These are phyloP conservation scores for Sporothrix inflata DNA, from an alignment of 2,329 filamentous ascomycete species.

Conservation along the genomic window DNA sequence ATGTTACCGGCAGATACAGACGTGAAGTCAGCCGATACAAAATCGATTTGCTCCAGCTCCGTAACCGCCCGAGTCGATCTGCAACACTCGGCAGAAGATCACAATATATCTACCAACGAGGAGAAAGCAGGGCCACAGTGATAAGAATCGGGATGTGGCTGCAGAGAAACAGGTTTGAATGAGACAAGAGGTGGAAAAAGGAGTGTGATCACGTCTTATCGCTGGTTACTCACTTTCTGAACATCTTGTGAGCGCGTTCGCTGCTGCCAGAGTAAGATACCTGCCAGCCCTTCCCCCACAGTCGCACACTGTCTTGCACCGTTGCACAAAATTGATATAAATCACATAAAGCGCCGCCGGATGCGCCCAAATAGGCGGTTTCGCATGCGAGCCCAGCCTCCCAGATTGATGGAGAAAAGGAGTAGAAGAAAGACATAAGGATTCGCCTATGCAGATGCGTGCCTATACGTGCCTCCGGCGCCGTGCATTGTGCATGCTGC, in stretches of 20 bases:
- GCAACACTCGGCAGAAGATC: not conserved
- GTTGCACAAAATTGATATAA: conserved; percentile 4
- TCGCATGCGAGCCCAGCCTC: not conserved
- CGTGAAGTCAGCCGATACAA: too few species aligned
- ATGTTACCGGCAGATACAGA: not conserved
- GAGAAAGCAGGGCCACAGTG: not conserved
- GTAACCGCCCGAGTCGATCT: not conserved
- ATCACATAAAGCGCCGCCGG: not conserved
- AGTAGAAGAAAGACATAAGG: not conserved
- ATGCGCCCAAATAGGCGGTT: not conserved
- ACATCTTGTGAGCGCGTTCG: not conserved
- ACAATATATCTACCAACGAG: not conserved
- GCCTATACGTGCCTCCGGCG: not conserved
- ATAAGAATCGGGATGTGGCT: not conserved
- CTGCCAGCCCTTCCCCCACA: not conserved
- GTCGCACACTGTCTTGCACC: not conserved
- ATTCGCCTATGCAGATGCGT: not conserved
- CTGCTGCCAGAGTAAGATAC: not conserved
- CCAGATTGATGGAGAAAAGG: not conserved
- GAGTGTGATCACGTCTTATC: not conserved
- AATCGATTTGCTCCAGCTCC: too few species aligned
- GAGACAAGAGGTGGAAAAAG: conserved; percentile 6
- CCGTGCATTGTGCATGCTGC: not conserved
- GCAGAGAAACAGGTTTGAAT: not conserved
- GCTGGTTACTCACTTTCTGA: not conserved